Evolutionary conservation across 2,329 filamentous ascomycete genomes (phyloP).

Genomic region (Fonsecaea pedrosoi): DNA sequence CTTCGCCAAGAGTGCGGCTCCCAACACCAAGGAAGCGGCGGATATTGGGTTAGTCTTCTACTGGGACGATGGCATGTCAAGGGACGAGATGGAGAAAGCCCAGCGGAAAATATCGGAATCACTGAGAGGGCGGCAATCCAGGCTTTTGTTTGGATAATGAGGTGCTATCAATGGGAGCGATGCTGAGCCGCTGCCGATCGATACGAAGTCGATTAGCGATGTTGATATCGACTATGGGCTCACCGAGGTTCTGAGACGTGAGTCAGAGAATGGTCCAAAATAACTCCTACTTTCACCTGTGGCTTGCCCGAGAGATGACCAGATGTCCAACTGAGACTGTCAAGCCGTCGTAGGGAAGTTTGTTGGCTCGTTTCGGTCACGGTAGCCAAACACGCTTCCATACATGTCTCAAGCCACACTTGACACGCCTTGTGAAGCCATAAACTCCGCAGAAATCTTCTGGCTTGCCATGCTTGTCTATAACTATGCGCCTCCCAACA

Average conservation of each 20-base stretch:
- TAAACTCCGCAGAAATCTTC: not conserved
- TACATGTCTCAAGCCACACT: not conserved
- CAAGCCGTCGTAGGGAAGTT: not conserved
- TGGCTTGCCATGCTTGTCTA: not conserved
- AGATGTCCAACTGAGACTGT: not conserved
- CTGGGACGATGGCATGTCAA: conserved; percentile 28
- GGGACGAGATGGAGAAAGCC: not conserved
- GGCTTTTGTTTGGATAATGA: conserved; percentile 19
- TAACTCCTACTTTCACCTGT: not conserved
- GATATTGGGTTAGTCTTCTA: conserved; percentile 17
- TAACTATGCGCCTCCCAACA: conserved; percentile 54
- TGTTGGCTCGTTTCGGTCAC: not conserved
- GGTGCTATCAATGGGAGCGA: not conserved
- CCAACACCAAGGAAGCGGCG: not conserved
- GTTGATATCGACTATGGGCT: not conserved
- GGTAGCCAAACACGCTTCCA: not conserved
- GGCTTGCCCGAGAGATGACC: not conserved
- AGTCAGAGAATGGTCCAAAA: not conserved
- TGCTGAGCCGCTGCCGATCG: not conserved
- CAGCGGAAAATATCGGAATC: conserved; percentile 2
- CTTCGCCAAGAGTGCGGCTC: conserved; percentile 10
- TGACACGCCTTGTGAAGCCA: not conserved
- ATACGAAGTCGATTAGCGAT: not conserved
- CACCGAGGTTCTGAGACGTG: not conserved
- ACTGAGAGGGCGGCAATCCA: conserved; percentile 8